Evolutionary conservation across 1,139 yeast genomes (phyloP), one percentile per base, ranked within the genome.

Genomic region (Blastobotrys persicus): DNA sequence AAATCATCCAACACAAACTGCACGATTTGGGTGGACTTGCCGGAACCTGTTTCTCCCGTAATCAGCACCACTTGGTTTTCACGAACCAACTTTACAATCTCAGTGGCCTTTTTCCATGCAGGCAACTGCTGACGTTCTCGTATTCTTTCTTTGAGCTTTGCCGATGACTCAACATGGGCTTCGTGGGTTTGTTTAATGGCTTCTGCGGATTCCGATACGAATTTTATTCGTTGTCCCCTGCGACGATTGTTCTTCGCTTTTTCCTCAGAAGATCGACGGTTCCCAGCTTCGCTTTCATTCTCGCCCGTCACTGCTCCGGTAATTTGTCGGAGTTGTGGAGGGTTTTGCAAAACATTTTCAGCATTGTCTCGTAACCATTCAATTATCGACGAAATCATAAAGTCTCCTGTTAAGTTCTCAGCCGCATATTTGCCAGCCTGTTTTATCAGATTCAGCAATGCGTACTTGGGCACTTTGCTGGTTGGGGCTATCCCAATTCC

Each of bases 11-110:
- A 70, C 14, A 92, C 72, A 59, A 88, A 92, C 65, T 92, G 98
- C 2, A 88, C 96, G 12, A 88, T 81, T 64, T 89, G 97, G 0
- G 97, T 89, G 0, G 96, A 87, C 63, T 89, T 89, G 57, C 97
- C 97, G 0, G 96, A 88, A 58, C 98, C 98, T 0, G 98, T 92
- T 66, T 92, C 98, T 65, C 98, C 98, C 1, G 98, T 92, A 33
- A 92, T 78, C 37, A 92, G 69, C 2, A 88, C 81, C 2, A 88
- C 85, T 55, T 80, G 80, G 59, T 85, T 79, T 0, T 72, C 56
- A 34, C 75, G 72, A 4, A 92, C 79, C 2, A 81, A 66, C 0
- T 77, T 62, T 1, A 87, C 74, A 42, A 92, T 74, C 3, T 76
- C 73, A 0, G 77, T 69, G 46, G 72, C 75, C 62, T 84, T 85